These are phyloP conservation scores for Phytophthora macrochlamydospora DNA, from an alignment of 352 stramenopile species.

Conservation along the genomic window DNA sequence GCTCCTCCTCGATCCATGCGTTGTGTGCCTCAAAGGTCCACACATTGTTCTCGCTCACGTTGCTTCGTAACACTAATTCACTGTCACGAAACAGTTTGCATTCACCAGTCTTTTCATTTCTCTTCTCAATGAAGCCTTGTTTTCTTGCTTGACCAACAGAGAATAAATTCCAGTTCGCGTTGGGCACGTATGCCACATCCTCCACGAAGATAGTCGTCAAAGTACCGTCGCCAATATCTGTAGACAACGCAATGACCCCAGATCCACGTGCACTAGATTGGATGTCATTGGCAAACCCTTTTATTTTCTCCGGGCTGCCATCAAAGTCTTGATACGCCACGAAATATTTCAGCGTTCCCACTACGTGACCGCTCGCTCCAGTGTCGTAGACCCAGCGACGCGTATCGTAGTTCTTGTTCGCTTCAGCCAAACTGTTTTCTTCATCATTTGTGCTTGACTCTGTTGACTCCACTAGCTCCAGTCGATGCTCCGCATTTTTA, in stretches of 20 bases:
- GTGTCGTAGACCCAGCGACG: conserved; percentile 1
- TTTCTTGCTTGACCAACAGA: conserved; percentile 7
- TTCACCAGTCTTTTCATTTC: conserved; percentile 5
- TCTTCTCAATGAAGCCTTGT: conserved; percentile 6
- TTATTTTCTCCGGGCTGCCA: not conserved
- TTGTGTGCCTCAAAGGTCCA: conserved; percentile 8
- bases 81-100: not conserved
- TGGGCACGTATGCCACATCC: conserved; percentile 3
- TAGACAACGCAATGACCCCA: conserved; percentile 5
- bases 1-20: not conserved
- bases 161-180: conserved; percentile 10
- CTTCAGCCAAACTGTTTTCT: not conserved
- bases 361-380: not conserved
- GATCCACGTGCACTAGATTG: not conserved
- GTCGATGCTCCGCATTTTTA: not conserved
- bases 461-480: not conserved
- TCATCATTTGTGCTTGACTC: not conserved
- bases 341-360: not conserved
- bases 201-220: conserved; percentile 10
- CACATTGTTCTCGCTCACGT: conserved; percentile 4
- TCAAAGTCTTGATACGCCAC: not conserved
- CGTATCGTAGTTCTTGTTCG: not conserved
- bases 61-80: conserved; percentile 1
- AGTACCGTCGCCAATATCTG: conserved; percentile 3
- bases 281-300: not conserved